Percentiles rank a stretch among this genome's conserved stretches.
These are phyloP conservation scores for Sclerotinia spermophila DNA, from an alignment of 2,329 filamentous ascomycete species.

Conservation along the genomic window DNA sequence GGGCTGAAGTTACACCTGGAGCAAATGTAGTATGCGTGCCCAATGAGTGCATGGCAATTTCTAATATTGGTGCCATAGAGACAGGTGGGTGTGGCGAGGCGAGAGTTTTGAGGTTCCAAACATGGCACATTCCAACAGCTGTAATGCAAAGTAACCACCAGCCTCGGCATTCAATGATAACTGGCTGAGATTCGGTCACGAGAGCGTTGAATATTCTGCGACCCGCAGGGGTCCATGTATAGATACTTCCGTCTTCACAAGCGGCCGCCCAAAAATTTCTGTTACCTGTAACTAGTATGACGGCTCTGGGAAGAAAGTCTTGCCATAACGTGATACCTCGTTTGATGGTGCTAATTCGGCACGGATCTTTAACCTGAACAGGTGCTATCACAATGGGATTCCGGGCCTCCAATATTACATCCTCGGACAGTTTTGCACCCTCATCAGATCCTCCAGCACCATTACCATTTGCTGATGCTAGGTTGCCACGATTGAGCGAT, in stretches of 20 bases:
- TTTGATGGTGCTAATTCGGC: constrained; percentile 76
- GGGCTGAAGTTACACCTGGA: constrained; percentile 84
- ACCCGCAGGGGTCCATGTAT: constrained; percentile 89
- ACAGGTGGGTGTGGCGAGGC: constrained; percentile 84
- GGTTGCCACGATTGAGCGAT: constrained; percentile 66
- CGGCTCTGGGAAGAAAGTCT: constrained; percentile 81
- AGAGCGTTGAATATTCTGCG: constrained; percentile 80
- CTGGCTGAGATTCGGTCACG: constrained; percentile 85
- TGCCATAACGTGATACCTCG: constrained; percentile 84
- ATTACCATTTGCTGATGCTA: constrained; percentile 39
- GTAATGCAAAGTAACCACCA: constrained; percentile 90
- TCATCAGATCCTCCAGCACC: constrained; percentile 50
- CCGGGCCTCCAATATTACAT: constrained; percentile 79
- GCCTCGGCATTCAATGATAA: constrained; percentile 86
- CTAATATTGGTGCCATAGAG: constrained; percentile 82
- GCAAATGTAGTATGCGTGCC: constrained; percentile 71
- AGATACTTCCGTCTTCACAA: constrained; percentile 87
- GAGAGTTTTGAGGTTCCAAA: constrained; percentile 87
- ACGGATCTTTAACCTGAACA: constrained; percentile 69
- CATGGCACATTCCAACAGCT: constrained; percentile 81
- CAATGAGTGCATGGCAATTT: constrained; percentile 77
- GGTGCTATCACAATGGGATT: constrained; percentile 64
- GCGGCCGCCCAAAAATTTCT: constrained; percentile 87
- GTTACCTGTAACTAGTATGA: constrained; percentile 88
- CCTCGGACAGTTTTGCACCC: constrained; percentile 60